A percentile compares a stretch with the other conserved stretches of the same genome.
phyloP scores from a whole-genome alignment of 1,284 basidiomycete genomes.

The Apiotrichum sp. region DNA sequence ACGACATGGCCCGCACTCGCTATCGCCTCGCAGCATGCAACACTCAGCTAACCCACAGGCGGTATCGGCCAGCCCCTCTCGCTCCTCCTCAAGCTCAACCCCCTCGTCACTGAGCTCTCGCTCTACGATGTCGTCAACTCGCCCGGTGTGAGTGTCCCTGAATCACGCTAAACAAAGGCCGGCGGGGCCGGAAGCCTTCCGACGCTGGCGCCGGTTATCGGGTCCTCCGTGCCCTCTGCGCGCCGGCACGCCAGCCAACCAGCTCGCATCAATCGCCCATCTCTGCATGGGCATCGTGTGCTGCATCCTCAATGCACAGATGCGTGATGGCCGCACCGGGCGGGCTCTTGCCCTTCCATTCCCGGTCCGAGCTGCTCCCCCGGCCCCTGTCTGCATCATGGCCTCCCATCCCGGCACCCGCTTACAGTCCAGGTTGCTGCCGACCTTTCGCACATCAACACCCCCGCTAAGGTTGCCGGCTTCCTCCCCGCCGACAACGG shows the following conservation, averaged over 20 bases:
- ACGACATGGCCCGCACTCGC: no score
- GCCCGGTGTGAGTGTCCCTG: slow-evolving; percentile 36
- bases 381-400: no score
- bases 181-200: not conserved
- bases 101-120: slow-evolving; percentile 74
- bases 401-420: no score
- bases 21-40: no score
- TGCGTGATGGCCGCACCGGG: no score
- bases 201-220: no score
- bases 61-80: slow-evolving; percentile 85
- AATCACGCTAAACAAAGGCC: not conserved
- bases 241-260: no score
- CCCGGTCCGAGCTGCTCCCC: no score
- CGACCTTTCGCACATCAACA: slow-evolving; percentile 90
- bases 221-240: no score
- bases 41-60: slow-evolving; percentile 23
- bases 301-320: not conserved
- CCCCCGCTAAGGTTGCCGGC: slow-evolving; percentile 66
- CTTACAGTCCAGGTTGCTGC: slow-evolving; percentile 58
- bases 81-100: slow-evolving; percentile 81
- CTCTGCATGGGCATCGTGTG: not conserved
- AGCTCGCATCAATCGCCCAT: no score
- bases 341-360: no score
- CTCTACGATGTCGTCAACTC: slow-evolving; percentile 69
- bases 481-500: slow-evolving; percentile 47